phyloP scores from a whole-genome alignment of 805 yeast genomes.

The Zygotorulaspora florentina region DNA sequence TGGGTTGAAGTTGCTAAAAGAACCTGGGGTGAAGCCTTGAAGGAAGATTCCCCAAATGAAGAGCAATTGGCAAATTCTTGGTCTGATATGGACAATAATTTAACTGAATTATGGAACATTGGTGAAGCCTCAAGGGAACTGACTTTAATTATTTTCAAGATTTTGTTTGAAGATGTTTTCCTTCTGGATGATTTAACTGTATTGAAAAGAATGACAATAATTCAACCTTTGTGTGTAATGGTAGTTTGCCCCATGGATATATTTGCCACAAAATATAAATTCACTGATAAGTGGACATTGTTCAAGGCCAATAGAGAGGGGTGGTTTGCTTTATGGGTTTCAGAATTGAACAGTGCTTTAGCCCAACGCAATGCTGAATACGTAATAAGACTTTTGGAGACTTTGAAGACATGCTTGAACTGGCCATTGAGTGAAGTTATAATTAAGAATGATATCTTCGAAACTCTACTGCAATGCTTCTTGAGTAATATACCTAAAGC shows the following conservation, averaged over 20 bases:
- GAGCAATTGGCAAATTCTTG: constrained; percentile 63
- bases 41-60: constrained; percentile 27
- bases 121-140: constrained; percentile 66
- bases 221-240: constrained; percentile 80
- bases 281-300: constrained; percentile 42
- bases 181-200: constrained; percentile 90
- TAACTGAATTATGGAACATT: constrained; percentile 69
- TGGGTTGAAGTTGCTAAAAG: constrained; percentile 93
- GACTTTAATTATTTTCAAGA: constrained; percentile 71
- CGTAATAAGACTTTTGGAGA: constrained; percentile 66
- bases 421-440: constrained; percentile 85
- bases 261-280: constrained; percentile 57
- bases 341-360: constrained; percentile 47
- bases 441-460: constrained; percentile 59
- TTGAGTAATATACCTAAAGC: constrained; percentile 58
- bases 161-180: constrained; percentile 89
- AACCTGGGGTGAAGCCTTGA: constrained; percentile 79
- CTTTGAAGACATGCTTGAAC: constrained; percentile 82
- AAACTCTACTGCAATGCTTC: constrained; percentile 57
- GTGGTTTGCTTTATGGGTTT: constrained; percentile 77
- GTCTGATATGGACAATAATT: constrained; percentile 79
- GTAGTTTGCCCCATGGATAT: constrained; percentile 69
- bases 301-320: constrained; percentile 75
- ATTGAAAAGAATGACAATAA: constrained; percentile 65
- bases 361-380: constrained; percentile 42